These are phyloP conservation scores for Clarireedia hainanense DNA, from an alignment of 2,329 filamentous ascomycete species.

Conservation along the genomic window DNA sequence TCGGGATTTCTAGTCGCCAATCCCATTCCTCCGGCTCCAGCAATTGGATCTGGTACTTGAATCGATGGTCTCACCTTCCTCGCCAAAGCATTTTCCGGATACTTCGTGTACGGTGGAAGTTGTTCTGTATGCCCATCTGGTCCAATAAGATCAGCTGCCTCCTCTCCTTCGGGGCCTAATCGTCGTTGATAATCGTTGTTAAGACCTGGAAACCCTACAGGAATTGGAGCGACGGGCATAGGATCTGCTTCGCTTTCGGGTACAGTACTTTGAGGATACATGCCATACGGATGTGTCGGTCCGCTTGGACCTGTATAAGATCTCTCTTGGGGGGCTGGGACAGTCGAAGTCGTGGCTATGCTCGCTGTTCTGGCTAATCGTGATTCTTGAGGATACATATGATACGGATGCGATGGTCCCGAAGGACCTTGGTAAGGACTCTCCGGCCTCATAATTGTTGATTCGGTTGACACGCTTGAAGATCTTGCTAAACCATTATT, in stretches of 20 bases:
- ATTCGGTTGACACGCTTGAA: slow-evolving; percentile 24
- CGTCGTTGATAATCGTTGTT: slow-evolving; percentile 60
- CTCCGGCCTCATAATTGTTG: slow-evolving; percentile 31
- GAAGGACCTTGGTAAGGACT: slow-evolving; percentile 52
- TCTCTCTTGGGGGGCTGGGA: slow-evolving; percentile 45
- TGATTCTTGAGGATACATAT: slow-evolving; percentile 77
- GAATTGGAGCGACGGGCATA: slow-evolving; percentile 38
- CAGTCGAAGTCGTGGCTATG: slow-evolving; percentile 63
- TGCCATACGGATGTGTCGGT: slow-evolving; percentile 76
- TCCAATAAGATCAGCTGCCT: slow-evolving; percentile 78
- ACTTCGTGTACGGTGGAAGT: slow-evolving; percentile 83
- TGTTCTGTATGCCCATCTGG: slow-evolving; percentile 86
- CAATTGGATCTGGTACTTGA: slow-evolving; percentile 12
- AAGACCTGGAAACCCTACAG: slow-evolving; percentile 67
- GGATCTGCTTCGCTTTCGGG: slow-evolving; percentile 37
- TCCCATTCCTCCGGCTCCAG: slow-evolving; percentile 53
- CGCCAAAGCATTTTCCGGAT: slow-evolving; percentile 64
- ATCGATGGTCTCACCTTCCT: slow-evolving; percentile 40
- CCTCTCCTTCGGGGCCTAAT: slow-evolving; percentile 73
- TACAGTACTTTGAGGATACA: slow-evolving; percentile 77
- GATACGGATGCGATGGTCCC: slow-evolving; percentile 76
- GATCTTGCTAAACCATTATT: slow-evolving; percentile 15
- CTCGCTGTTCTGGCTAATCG: slow-evolving; percentile 45
- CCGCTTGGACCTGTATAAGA: slow-evolving; percentile 54
- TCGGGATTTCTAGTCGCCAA: slow-evolving; percentile 55